A percentile compares a stretch with the other conserved stretches of the same genome.
phyloP scores from a whole-genome alignment of 805 yeast genomes.

The Cyberlindnera meyerae region DNA sequence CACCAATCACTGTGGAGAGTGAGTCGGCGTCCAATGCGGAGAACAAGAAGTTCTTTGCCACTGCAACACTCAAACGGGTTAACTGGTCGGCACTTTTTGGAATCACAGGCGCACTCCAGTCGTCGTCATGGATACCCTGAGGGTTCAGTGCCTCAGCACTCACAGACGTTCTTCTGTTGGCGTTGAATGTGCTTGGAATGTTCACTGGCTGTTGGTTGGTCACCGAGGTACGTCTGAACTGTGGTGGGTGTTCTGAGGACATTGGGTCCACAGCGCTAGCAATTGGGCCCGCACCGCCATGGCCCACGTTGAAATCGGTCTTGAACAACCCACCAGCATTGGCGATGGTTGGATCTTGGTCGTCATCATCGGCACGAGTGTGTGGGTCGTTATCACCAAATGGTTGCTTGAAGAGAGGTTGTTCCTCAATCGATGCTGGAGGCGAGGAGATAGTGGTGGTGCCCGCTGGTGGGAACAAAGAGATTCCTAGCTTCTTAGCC shows the following conservation, averaged over 20 bases:
- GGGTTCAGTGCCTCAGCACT: conserved; percentile 87
- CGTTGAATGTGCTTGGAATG: conserved; percentile 62
- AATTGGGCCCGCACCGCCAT: conserved; percentile 13
- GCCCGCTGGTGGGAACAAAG: conserved; percentile 31
- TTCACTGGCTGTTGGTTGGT: conserved; percentile 20
- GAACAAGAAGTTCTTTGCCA: conserved; percentile 80
- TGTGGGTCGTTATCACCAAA: conserved; percentile 65
- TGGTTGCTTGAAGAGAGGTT: conserved; percentile 34
- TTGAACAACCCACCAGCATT: conserved; percentile 22
- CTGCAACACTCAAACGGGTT: conserved; percentile 60
- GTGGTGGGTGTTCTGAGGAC: conserved; percentile 6
- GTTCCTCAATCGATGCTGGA: conserved; percentile 3
- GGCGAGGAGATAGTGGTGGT: conserved; percentile 3
- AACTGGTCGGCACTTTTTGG: conserved; percentile 60
- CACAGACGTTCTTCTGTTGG: conserved; percentile 83
- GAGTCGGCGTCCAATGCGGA: conserved; percentile 76
- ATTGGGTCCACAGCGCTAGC: conserved; percentile 22
- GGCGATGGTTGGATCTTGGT: conserved; percentile 4
- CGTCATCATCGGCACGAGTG: conserved; percentile 33
- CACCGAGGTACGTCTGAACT: conserved; percentile 15
- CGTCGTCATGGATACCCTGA: conserved; percentile 53
- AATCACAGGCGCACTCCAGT: conserved; percentile 71
- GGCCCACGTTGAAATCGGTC: conserved; percentile 24
- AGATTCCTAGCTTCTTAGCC: conserved; percentile 47
- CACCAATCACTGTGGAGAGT: conserved; percentile 69